Evolutionary conservation across 1,284 basidiomycete species (phyloP).

Genomic region (Anthracocystis setariae): DNA sequence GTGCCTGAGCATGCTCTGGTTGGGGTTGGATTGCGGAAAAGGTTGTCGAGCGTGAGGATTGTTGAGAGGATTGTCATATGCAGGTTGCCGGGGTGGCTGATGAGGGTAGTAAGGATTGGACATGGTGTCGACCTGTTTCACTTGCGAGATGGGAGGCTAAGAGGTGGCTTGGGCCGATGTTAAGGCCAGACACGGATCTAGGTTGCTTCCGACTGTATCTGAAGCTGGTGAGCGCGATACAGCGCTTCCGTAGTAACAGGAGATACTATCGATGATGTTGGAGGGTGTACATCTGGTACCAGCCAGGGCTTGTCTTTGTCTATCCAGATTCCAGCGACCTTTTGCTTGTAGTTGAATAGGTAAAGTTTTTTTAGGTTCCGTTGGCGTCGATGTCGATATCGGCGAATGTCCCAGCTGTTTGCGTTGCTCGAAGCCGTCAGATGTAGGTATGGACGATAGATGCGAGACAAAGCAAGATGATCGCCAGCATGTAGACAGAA

Average conservation of each 20-base stretch:
- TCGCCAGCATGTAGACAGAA: no score
- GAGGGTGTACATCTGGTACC: not conserved
- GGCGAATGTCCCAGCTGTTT: no score
- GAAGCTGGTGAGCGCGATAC: not conserved
- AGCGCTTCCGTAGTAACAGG: not conserved
- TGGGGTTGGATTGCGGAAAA: conserved; percentile 10
- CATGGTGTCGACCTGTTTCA: conserved; percentile 12
- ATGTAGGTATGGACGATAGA: no score
- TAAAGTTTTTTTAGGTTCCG: no score
- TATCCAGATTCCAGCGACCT: not conserved
- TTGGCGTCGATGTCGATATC: no score
- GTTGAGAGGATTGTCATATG: conserved; percentile 23
- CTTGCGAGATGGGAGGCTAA: no score
- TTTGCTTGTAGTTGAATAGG: no score
- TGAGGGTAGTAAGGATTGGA: conserved; percentile 42
- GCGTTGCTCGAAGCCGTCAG: no score
- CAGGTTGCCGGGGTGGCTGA: conserved; percentile 19
- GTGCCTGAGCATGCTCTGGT: conserved; percentile 12
- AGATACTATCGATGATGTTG: not conserved
- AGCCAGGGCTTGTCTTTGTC: not conserved
- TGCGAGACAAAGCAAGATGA: no score
- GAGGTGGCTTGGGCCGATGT: no score
- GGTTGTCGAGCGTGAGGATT: conserved; percentile 5
- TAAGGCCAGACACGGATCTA: not conserved
- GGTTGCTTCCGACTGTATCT: not conserved